Percentiles rank a stretch among this genome's conserved stretches.
These are phyloP conservation scores for Casuarina glauca DNA, from an alignment of 306 rosid genomes.

Conservation along the genomic window DNA sequence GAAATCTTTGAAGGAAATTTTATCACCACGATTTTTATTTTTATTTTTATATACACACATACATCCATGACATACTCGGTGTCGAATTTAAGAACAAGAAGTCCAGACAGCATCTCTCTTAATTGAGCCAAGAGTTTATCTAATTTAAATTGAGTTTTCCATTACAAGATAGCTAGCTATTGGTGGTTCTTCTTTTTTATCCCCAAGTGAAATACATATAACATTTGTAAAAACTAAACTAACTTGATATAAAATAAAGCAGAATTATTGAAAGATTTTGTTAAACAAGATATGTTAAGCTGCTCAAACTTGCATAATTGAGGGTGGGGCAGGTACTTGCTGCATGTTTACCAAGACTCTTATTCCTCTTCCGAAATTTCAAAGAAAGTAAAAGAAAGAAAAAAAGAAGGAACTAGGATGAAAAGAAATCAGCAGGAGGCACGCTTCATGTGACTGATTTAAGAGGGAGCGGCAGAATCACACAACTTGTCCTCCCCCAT, in stretches of 20 bases:
- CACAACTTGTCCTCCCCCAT: conserved; percentile 29
- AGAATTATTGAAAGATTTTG: neutral
- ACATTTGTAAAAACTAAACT: no score
- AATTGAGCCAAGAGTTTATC: no score
- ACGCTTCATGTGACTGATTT: conserved; percentile 52
- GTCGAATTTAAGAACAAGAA: no score
- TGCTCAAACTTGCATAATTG: neutral
- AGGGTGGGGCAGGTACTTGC: neutral
- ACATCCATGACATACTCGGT: no score
- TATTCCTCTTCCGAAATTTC: neutral
- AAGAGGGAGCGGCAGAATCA: conserved; percentile 50
- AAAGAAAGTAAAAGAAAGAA: no score
- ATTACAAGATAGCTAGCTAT: no score
- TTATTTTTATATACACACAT: no score
- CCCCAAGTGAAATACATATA: no score
- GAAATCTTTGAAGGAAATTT: neutral
- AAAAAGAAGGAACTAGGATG: neutral
- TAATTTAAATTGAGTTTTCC: no score
- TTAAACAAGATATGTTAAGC: neutral
- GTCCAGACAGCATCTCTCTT: no score
- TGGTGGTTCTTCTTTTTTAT: neutral
- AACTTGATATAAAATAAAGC: neutral
- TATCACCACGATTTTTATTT: no score
- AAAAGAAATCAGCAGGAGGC: conserved; percentile 22
- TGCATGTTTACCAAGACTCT: neutral